These are phyloP conservation scores for Backusella tuberculispora DNA, from an alignment of 192 early-diverging fungal genomes.

Conservation along the genomic window DNA sequence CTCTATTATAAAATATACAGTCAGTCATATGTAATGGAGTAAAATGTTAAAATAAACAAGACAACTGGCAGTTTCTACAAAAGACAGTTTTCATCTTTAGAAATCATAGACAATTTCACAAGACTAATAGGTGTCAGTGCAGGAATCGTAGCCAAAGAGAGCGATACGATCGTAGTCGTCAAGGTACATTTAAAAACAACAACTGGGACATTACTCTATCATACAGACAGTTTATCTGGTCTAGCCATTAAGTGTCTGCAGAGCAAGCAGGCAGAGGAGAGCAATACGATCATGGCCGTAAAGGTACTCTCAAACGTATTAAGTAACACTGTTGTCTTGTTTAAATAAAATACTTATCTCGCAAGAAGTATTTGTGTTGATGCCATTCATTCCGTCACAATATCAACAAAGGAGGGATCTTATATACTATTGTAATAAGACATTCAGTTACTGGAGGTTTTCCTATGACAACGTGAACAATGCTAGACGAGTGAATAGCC, in stretches of 20 bases:
- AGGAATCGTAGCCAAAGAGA: neutral
- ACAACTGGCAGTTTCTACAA: conserved; percentile 5
- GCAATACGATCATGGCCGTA: neutral
- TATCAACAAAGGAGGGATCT: conserved; percentile 9
- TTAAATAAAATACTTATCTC: conserved; percentile 6
- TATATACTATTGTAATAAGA: neutral
- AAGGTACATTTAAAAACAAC: neutral
- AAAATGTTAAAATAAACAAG: neutral
- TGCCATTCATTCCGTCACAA: conserved; percentile 1
- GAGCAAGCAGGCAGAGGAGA: conserved; percentile 6
- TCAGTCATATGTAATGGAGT: conserved; percentile 4
- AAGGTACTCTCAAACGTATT: neutral
- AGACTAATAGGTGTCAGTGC: neutral
- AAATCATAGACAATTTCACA: conserved; percentile 5
- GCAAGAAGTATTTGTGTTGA: neutral
- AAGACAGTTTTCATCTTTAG: conserved; percentile 1
- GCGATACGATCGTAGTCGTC: neutral
- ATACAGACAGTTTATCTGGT: conserved; percentile 6
- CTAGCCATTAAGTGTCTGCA: neutral
- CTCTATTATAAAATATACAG: neutral
- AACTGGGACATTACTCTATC: conserved; percentile 3
- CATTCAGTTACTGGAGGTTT: no score
- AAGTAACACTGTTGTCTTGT: neutral
- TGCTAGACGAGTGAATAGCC: no score
- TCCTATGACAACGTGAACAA: no score